These are phyloP conservation scores for Flaveria linearis DNA, from an alignment of 129 eudicot genomes.

Conservation along the genomic window DNA sequence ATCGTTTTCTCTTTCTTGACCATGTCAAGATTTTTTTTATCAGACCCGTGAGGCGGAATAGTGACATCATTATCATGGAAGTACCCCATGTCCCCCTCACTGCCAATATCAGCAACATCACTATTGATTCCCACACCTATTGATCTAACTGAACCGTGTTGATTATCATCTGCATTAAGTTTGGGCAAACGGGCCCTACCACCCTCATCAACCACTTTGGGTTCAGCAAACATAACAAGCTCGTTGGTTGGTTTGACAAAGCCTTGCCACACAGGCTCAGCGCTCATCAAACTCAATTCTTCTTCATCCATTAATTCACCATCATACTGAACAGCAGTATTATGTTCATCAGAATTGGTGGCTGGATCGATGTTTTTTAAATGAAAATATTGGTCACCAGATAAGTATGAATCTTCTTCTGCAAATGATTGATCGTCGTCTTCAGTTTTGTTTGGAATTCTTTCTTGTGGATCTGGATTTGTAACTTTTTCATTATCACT, in stretches of 20 bases:
- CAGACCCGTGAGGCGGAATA: slow-evolving; percentile 36
- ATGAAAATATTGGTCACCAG: slow-evolving; percentile 73
- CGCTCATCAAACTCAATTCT: slow-evolving; percentile 73
- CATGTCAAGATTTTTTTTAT: slow-evolving; percentile 34
- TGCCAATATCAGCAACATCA: slow-evolving; percentile 65
- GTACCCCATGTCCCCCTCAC: slow-evolving; percentile 72
- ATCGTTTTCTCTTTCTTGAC: slow-evolving; percentile 43
- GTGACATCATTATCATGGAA: slow-evolving; percentile 50
- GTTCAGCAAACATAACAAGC: slow-evolving; percentile 65
- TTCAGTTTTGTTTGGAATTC: slow-evolving; percentile 58
- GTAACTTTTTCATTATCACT: slow-evolving; percentile 91
- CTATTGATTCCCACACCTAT: slow-evolving; percentile 83
- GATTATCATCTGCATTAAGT: slow-evolving; percentile 53
- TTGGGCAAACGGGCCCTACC: slow-evolving; percentile 56
- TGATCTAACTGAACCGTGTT: slow-evolving; percentile 72
- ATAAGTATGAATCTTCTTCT: slow-evolving; percentile 83
- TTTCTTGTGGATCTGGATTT: slow-evolving; percentile 72
- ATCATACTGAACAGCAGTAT: slow-evolving; percentile 60
- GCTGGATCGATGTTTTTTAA: slow-evolving; percentile 52
- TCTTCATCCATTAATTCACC: slow-evolving; percentile 86
- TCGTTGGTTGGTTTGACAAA: slow-evolving; percentile 65
- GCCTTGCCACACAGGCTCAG: slow-evolving; percentile 86
- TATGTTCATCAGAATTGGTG: slow-evolving; percentile 50
- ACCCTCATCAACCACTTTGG: slow-evolving; percentile 48
- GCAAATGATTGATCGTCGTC: slow-evolving; percentile 93